phyloP scores from a whole-genome alignment of 2,329 filamentous ascomycete genomes.

The Leptographium radiaticola region DNA sequence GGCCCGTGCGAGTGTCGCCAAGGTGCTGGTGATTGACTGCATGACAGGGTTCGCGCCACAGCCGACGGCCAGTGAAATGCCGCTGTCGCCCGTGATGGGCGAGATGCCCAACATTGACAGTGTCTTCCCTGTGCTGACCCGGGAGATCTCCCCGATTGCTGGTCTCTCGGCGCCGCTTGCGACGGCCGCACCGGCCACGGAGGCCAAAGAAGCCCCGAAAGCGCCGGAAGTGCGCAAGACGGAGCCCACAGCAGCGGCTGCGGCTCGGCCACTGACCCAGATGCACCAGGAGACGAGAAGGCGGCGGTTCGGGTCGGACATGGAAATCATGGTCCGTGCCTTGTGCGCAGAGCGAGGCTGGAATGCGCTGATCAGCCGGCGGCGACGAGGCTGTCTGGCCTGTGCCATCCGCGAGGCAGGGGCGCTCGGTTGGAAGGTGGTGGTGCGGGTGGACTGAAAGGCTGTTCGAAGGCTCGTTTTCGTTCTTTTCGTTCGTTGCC shows the following conservation, averaged over 20 bases:
- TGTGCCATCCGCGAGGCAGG: conserved; percentile 66
- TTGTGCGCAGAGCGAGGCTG: conserved; percentile 62
- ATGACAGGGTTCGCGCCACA: conserved; percentile 39
- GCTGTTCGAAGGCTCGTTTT: not conserved
- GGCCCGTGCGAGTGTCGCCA: conserved; percentile 2
- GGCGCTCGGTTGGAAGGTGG: conserved; percentile 54
- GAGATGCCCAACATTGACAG: conserved; percentile 15
- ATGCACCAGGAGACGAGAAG: conserved; percentile 44
- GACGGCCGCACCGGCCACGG: not conserved
- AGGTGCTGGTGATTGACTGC: conserved; percentile 50
- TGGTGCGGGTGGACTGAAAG: conserved; percentile 44
- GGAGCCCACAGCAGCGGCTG: not conserved
- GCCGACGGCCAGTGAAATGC: conserved; percentile 29
- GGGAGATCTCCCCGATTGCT: conserved; percentile 11
- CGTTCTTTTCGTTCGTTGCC: not conserved
- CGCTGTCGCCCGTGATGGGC: conserved; percentile 34
- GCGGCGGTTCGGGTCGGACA: conserved; percentile 47
- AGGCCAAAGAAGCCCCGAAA: not conserved
- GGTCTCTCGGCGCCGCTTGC: not conserved
- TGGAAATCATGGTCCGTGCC: conserved; percentile 59
- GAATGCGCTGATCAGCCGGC: conserved; percentile 58
- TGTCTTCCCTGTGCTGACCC: conserved; percentile 8
- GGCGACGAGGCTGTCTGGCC: conserved; percentile 54
- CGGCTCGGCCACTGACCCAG: not conserved
- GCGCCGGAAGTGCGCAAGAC: not conserved